Conservation (phyloP, 805 yeast genomes). For the Lipomyces sp. region DNA sequence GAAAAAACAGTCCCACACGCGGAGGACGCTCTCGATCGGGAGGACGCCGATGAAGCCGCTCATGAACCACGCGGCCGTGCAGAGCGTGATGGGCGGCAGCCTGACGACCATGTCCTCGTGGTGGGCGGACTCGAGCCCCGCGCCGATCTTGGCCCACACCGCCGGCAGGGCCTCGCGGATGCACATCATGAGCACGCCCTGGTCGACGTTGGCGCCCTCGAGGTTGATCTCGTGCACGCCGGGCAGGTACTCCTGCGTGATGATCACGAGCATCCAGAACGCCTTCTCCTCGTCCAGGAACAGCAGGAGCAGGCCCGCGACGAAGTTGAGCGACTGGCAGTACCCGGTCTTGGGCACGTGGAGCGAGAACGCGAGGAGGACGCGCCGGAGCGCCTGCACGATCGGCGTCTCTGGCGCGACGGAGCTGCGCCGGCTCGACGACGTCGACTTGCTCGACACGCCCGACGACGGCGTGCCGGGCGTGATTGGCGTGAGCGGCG, state of each 20-base stretch:
- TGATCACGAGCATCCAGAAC: constrained; percentile 93
- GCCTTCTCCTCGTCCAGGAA: constrained; percentile 87
- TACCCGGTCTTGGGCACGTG: constrained; percentile 90
- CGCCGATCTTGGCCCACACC: constrained; percentile 60
- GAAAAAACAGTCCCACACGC: constrained; percentile 94
- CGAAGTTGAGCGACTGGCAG: constrained; percentile 90
- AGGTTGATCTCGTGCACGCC: constrained; percentile 86
- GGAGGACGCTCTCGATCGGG: constrained; percentile 80
- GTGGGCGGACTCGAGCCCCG: constrained; percentile 43
- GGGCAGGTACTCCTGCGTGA: constrained; percentile 80
- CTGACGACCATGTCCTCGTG: constrained; percentile 54
- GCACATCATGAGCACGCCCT: constrained; percentile 88
- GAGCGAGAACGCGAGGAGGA: constrained; percentile 75
- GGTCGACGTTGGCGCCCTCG: constrained; percentile 94
- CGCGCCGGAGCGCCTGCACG: constrained; percentile 72
- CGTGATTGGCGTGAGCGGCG: constrained; percentile 2
- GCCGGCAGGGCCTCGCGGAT: constrained; percentile 78
- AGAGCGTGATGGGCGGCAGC: constrained; percentile 85
- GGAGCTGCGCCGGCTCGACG: constrained; percentile 9
- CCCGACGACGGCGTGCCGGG: constrained; percentile 9
- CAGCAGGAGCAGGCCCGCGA: constrained; percentile 79
- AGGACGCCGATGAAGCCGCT: constrained; percentile 86
- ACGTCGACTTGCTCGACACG: background rate
- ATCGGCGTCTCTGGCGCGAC: constrained; percentile 54
- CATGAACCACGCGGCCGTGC: constrained; percentile 98